These are phyloP conservation scores for Blastomyces percursus DNA, from an alignment of 2,329 filamentous ascomycete species.

Conservation along the genomic window DNA sequence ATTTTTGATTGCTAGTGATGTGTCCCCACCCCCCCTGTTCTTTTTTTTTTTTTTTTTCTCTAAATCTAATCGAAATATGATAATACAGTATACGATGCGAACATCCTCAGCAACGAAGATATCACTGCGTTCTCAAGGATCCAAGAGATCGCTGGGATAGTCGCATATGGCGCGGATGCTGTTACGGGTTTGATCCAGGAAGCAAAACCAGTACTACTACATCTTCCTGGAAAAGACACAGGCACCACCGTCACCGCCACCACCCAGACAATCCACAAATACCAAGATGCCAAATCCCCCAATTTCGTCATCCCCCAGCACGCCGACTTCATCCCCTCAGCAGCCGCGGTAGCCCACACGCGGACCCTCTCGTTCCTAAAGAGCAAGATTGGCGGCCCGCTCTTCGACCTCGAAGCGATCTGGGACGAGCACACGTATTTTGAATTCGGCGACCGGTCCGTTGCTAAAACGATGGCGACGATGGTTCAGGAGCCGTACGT, in stretches of 20 bases:
- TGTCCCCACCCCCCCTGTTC: too few relatives aligned
- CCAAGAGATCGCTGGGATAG: conserved; percentile 22
- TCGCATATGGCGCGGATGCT: conserved; percentile 22
- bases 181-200: background rate
- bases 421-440: conserved; percentile 69
- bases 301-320: conserved; percentile 43
- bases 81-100: conserved; percentile 16
- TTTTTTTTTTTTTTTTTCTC: too few relatives aligned
- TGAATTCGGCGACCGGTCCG: conserved; percentile 58
- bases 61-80: background rate
- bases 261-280: conserved; percentile 27
- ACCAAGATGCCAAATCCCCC: conserved; percentile 36
- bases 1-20: too few relatives aligned
- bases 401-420: conserved; percentile 62
- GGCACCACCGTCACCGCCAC: background rate
- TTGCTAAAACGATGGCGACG: conserved; percentile 40
- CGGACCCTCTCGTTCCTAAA: conserved; percentile 57
- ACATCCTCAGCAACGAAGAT: conserved; percentile 9
- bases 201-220: conserved; percentile 13
- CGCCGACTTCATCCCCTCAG: conserved; percentile 40
- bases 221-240: conserved; percentile 19
- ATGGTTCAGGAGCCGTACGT: conserved; percentile 21
- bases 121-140: conserved; percentile 14
- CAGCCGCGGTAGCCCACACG: conserved; percentile 54
- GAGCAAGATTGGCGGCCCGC: conserved; percentile 49